Percentiles rank a stretch among this genome's conserved stretches.
These are phyloP conservation scores for Volvox carteri DNA, from an alignment of 163 green algal genomes.

Conservation along the genomic window DNA sequence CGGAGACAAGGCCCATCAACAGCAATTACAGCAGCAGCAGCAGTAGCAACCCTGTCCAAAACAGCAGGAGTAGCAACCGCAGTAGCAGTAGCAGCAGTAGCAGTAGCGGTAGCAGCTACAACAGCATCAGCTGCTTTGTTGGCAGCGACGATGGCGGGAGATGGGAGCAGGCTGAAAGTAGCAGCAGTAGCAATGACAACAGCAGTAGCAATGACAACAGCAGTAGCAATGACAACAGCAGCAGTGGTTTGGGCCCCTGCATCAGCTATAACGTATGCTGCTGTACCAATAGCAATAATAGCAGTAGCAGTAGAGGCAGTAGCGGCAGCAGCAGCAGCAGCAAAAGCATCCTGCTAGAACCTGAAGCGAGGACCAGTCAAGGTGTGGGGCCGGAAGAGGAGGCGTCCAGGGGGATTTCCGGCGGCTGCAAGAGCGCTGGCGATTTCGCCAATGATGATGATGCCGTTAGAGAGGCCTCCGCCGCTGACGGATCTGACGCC, in stretches of 20 bases:
- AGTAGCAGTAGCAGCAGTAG: neutral
- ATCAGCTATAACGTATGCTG: neutral
- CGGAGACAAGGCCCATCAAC: too few species aligned
- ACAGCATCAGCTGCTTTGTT: neutral
- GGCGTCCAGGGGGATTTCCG: too few species aligned
- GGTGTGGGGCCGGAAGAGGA: too few species aligned
- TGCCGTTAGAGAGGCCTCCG: too few species aligned
- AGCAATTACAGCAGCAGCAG: neutral
- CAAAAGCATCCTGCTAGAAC: too few species aligned
- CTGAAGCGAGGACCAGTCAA: too few species aligned
- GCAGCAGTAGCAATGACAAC: neutral
- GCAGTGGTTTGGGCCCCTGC: neutral
- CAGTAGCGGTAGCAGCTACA: neutral
- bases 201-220: neutral
- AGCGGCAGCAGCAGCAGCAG: constrained; percentile 11
- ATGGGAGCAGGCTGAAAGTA: too few species aligned
- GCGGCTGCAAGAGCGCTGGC: too few species aligned
- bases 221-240: neutral
- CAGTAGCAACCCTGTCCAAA: neutral
- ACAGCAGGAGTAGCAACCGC: neutral
- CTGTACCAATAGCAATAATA: neutral
- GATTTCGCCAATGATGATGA: too few species aligned
- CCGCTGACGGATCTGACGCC: too few species aligned
- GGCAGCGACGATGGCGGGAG: neutral
- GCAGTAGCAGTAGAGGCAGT: neutral